Evolutionary conservation across 495 filamentous ascomycete species (phyloP).

Genomic region (Penicillium bovifimosum): DNA sequence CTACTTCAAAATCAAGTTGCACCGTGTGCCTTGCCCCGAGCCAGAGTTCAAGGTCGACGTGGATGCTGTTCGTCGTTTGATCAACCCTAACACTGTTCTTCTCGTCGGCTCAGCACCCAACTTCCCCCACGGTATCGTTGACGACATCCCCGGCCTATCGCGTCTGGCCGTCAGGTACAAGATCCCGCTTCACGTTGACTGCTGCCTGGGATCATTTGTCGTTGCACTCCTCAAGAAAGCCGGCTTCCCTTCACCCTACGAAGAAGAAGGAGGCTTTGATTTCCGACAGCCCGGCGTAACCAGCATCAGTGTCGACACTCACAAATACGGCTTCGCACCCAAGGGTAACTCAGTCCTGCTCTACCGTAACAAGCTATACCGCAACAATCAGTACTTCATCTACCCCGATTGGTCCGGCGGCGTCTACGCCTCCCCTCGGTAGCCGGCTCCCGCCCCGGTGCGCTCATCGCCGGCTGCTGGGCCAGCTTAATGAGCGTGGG

Average conservation of each 20-base stretch:
- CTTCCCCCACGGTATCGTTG: slow-evolving; percentile 96
- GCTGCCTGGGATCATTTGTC: slow-evolving; percentile 93
- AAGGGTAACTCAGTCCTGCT: slow-evolving; percentile 92
- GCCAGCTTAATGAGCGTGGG: slow-evolving; percentile 81
- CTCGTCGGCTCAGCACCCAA: slow-evolving; percentile 94
- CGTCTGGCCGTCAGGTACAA: slow-evolving; percentile 72
- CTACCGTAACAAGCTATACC: slow-evolving; percentile 73
- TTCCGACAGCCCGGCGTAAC: slow-evolving; percentile 93
- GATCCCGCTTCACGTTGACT: slow-evolving; percentile 92
- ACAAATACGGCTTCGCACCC: slow-evolving; percentile 98
- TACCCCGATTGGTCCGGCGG: slow-evolving; percentile 92
- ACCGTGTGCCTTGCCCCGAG: slow-evolving; percentile 83
- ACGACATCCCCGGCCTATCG: slow-evolving; percentile 84
- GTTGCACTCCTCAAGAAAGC: slow-evolving; percentile 86
- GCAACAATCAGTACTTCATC: slow-evolving; percentile 92
- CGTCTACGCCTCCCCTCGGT: slow-evolving; percentile 91
- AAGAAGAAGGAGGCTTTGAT: slow-evolving; percentile 76
- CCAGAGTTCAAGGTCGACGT: slow-evolving; percentile 80
- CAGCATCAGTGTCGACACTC: slow-evolving; percentile 91
- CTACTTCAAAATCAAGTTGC: slow-evolving; percentile 94
- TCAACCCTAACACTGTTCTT: slow-evolving; percentile 95
- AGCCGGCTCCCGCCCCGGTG: slow-evolving; percentile 86
- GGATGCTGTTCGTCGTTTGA: slow-evolving; percentile 68
- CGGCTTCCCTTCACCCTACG: slow-evolving; percentile 62
- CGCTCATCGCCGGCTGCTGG: slow-evolving; percentile 93